Evolutionary conservation across 148 eudicot genomes (phyloP).

Genomic region (Rhododendron molle): DNA sequence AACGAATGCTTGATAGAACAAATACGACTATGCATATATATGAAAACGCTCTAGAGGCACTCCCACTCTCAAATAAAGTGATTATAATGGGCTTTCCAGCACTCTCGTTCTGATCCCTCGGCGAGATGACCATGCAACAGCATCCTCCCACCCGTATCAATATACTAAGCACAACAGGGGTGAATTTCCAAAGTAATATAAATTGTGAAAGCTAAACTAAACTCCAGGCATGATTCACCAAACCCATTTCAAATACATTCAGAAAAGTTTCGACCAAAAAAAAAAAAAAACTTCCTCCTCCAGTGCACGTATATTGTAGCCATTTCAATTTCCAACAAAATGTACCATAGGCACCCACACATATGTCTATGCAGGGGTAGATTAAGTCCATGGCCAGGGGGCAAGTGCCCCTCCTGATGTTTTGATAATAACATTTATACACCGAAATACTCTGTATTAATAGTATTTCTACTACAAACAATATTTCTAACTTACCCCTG

Average conservation of each 20-base stretch:
- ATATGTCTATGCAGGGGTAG: not conserved
- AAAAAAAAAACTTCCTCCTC: not conserved
- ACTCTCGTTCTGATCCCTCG: not conserved
- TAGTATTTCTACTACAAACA: too few species aligned
- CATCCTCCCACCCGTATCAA: not conserved
- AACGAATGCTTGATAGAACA: not conserved
- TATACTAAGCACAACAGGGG: too few species aligned
- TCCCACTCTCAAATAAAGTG: not conserved
- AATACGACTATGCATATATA: not conserved
- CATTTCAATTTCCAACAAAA: not conserved
- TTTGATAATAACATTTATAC: too few species aligned
- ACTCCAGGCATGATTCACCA: too few species aligned
- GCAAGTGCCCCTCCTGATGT: not conserved
- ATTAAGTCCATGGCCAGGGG: not conserved
- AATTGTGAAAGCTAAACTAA: too few species aligned
- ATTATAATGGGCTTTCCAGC: not conserved
- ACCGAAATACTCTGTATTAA: not conserved
- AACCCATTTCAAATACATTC: too few species aligned
- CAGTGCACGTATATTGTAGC: not conserved
- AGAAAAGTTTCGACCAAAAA: too few species aligned
- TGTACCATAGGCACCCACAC: not conserved
- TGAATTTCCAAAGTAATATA: too few species aligned
- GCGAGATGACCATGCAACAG: not conserved
- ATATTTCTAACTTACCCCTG: not conserved
- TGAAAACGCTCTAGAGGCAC: not conserved